Conservation (phyloP, 73 alveolate species). For the Loxodes magnus region DNA sequence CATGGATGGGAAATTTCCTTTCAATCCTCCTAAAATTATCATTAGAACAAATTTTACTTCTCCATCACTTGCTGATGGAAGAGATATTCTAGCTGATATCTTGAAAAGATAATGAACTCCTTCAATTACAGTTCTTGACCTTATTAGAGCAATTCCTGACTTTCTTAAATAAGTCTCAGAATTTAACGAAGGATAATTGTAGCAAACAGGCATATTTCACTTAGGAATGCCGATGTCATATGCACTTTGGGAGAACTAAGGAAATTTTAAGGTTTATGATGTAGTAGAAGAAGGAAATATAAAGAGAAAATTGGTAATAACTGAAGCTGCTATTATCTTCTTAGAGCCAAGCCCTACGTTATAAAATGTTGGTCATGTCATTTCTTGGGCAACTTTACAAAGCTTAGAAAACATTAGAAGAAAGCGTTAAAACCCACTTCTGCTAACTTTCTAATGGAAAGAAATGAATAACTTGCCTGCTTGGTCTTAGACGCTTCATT, state of each 20-base stretch:
- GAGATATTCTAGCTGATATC: conserved; percentile 29
- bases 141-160: conserved; percentile 27
- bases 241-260: conserved; percentile 20
- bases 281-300: conserved; percentile 16
- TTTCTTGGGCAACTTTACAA: conserved; percentile 40
- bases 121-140: conserved; percentile 21
- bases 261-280: conserved; percentile 16
- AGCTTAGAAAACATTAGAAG: conserved; percentile 24
- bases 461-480: conserved; percentile 21
- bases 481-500: neutral
- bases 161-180: conserved; percentile 8
- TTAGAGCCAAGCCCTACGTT: conserved; percentile 11
- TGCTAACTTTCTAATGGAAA: conserved; percentile 27
- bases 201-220: conserved; percentile 28
- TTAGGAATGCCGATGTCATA: conserved; percentile 21
- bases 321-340: conserved; percentile 23
- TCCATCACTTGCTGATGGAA: conserved; percentile 35
- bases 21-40: conserved; percentile 30
- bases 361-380: conserved; percentile 14
- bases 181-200: conserved; percentile 9
- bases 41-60: conserved; percentile 14
- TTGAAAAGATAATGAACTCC: conserved; percentile 35
- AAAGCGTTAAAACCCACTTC: conserved; percentile 14
- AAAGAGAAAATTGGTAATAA: conserved; percentile 19
- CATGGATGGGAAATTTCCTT: conserved; percentile 36